Percentiles rank a stretch among this genome's conserved stretches.
Evolutionary conservation across 139 green algal genomes (phyloP).

Genomic region (Closterium sp.): DNA sequence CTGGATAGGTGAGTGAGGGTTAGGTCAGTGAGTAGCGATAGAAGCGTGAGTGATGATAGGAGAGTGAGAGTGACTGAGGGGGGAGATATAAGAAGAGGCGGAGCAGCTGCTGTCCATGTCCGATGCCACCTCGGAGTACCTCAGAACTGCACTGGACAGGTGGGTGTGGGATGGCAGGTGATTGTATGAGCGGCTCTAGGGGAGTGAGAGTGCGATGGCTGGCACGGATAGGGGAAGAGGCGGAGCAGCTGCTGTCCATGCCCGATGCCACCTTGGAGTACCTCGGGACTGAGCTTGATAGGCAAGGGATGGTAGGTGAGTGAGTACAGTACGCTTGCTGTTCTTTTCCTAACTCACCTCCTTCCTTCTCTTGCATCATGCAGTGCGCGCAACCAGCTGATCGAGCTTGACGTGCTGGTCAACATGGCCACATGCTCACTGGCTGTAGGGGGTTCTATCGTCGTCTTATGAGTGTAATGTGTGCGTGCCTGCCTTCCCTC

Average conservation of each 20-base stretch:
- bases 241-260: neutral
- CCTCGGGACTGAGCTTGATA: neutral
- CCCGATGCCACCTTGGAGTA: neutral
- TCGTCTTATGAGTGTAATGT: neutral
- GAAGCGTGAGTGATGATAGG: too few relatives aligned
- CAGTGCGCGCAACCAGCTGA: slow-evolving; percentile 6
- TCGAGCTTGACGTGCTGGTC: neutral
- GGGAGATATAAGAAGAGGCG: too few relatives aligned
- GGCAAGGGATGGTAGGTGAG: neutral
- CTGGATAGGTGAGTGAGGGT: neutral
- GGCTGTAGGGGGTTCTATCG: neutral
- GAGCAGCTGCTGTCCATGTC: neutral
- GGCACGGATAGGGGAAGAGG: neutral
- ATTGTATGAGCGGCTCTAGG: too few relatives aligned
- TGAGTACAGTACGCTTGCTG: too few relatives aligned
- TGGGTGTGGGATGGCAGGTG: too few relatives aligned
- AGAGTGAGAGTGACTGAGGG: too few relatives aligned
- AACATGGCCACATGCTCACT: neutral
- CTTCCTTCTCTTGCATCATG: neutral
- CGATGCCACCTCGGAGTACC: neutral
- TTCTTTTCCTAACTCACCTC: neutral
- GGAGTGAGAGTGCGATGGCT: too few relatives aligned
- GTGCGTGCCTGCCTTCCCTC: too few relatives aligned
- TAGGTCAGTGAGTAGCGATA: too few relatives aligned
- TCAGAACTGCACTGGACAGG: neutral